Evolutionary conservation across 169 alveolate genomes (phyloP), one percentile per base, ranked within the genome.

Genomic region (Ichthyophthirius multifiliis): DNA sequence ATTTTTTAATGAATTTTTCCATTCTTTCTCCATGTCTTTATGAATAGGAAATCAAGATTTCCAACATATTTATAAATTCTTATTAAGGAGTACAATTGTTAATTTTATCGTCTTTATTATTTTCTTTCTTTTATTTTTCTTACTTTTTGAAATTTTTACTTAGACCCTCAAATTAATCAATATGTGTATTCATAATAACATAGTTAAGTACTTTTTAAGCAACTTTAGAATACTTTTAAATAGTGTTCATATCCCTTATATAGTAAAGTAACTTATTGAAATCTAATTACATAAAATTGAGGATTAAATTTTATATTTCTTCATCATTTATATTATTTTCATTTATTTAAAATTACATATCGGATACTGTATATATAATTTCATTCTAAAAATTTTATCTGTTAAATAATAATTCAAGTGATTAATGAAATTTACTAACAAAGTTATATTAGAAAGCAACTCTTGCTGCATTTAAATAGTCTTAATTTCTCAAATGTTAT

Each of bases 391-490:
- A 45, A 45, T 74, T 44, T 18, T 23, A 31, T 43, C 16, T 18
- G n/a, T 23, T 16, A 43, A 39, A 44, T 35, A 80, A 32, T 34
- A 78, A 78, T 34, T 78, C 83, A 30, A 89, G 65, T 31, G 90
- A 65, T 47, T 74, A 45, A 27, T 76, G 75, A 43, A 92, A 85
- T 65, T 85, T 87, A 75, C 88, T 82, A 18, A 75, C 80, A 31
- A 88, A 88, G 67, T 89, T 89, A 30, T 89, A 76, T 64, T 86
- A 84, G 48, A 91, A 90, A 45, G 96, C 93, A 65, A 91, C 63
- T 41, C 88, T 63, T 23, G 95, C 95, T 74, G 96, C 96, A 64
- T 92, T 90, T 48, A 84, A 31, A 82, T 64, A 92, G 62, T 88
- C 89, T 82, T 90, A 85, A 30, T 83, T 78, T 74, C 87, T 82